Base-by-base conservation (phyloP, 176 grass and related monocot genomes). In the Aechmea fasciata region DNA sequence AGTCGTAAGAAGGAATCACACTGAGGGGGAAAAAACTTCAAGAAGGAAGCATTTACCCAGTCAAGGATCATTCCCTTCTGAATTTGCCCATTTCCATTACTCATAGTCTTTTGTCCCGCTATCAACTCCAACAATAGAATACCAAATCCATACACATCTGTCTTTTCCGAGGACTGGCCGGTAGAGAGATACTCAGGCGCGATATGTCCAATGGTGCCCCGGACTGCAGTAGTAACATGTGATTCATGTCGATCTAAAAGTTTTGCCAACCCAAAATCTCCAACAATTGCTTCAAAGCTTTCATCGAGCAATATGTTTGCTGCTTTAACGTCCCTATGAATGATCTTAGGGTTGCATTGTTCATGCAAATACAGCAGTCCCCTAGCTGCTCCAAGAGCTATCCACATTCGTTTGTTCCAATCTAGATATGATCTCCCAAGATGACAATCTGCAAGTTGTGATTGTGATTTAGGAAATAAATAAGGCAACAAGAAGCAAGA, bases 131-230 rank as follows among this genome's bases (percentile, higher is more conserved):
- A 82, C 59, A 97, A 65, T 70, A 92, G 79, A 83, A 97, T 97
- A 52, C 93, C 93, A 82, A 97, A 97, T 73, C 89, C 93, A 68
- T 97, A 97, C 63, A 97, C 93, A 67, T 92, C 93, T 0, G 93
- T 97, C 82, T 97, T 97, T 66, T 97, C 89, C 19, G 93, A 97
- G 22, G 89, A 92, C 71, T 97, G 93, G 19, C 89, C 93, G 50
- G 93, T 97, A 50, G 88, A 96, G n/a, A 96, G 84, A 78, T 96
- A 92, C 68, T 96, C 92, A 12, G 92, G 92, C 75, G 92, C 93
- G 83, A 97, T 97, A 80, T 97, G 86, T 33, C 93, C 89, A 66
- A 97, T 80, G 13, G 93, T 97, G 29, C 93, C 93, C 51, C 93
- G 76, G 54, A 97, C 93, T 41, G 89, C 93, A 66, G 93, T 97